Evolutionary conservation across 495 filamentous ascomycete genomes (phyloP), one percentile per base, ranked within the genome.

Genomic region (Aspergillus affinis): DNA sequence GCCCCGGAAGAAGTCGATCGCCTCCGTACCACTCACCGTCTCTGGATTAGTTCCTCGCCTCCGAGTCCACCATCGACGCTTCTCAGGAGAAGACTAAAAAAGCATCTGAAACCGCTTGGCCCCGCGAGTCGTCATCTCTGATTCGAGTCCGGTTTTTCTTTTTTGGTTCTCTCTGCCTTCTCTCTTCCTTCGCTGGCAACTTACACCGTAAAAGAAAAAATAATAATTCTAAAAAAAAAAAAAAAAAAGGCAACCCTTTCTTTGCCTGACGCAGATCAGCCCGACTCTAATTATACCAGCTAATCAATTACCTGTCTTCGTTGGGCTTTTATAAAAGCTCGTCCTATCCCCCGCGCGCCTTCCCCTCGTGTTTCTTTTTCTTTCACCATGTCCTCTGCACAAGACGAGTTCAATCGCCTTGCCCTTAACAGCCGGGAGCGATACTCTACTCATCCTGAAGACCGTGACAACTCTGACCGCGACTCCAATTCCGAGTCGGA

Each of bases 351-450:
- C 32, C 18, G 30, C 41, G 19, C 48, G 15, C 46, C 50, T 46
- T 48, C 13, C 55, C 21, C 51, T 48, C 17, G 51, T 51, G 32
- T 51, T 51, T 30, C 45, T 41, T 55, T 41, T 61, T 53, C 62
- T 67, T 67, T 72, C 79, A 84, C 30, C 57, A 90, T 90, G 86
- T 80, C 73, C 44, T 74, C 88, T 44, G 92, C 91, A 48, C 90
- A 95, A 77, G 87, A 93, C 76, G 92, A 97, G 79, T 92, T 93
- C 81, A 83, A 91, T 69, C 75, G 78, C 55, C 81, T 96, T 63
- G 77, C 93, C 57, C 77, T 80, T 65, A 85, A 82, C 59, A 79
- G 81, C 55, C 78, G 78, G 61, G 75, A 75, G 50, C 65, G 63
- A 46, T 58, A 60, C 61, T 71, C 73, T 45, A 64, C 68, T n/a